A percentile compares a stretch with the other conserved stretches of the same genome.
phyloP scores from a whole-genome alignment of 1,139 yeast species.

The Blastobotrys petasosporus region DNA sequence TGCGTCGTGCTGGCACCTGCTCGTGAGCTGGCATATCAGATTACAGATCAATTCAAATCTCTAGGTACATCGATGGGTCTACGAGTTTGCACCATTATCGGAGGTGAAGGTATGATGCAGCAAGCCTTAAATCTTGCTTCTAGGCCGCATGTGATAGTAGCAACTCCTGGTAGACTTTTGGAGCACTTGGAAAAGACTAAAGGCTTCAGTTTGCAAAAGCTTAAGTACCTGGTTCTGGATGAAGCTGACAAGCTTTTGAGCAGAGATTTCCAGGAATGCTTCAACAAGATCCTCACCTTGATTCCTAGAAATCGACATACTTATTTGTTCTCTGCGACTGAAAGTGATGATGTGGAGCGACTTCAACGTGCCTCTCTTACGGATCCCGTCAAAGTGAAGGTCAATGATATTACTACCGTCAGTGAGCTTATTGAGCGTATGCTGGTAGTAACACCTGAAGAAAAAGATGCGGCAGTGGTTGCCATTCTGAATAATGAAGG shows the following conservation, averaged over 20 bases:
- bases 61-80: conserved; percentile 88
- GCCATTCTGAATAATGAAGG: conserved; percentile 75
- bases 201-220: conserved; percentile 75
- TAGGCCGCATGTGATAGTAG: conserved; percentile 90
- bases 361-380: conserved; percentile 86
- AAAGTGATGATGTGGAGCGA: conserved; percentile 92
- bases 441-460: conserved; percentile 89
- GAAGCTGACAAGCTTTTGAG: conserved; percentile 95
- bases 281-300: conserved; percentile 76
- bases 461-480: conserved; percentile 81
- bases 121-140: conserved; percentile 91
- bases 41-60: conserved; percentile 92
- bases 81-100: conserved; percentile 80
- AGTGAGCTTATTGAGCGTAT: conserved; percentile 84
- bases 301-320: conserved; percentile 86
- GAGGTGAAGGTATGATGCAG: conserved; percentile 98
- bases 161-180: conserved; percentile 94
- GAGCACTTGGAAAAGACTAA: conserved; percentile 94
- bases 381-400: conserved; percentile 89
- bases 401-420: conserved; percentile 84
- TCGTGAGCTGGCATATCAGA: conserved; percentile 93
- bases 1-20: conserved; percentile 94
- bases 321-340: conserved; percentile 88
- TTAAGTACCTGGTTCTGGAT: conserved; percentile 86
- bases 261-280: conserved; percentile 94